Evolutionary conservation across 1,284 basidiomycete species (phyloP).

Genomic region (Heterobasidion annosum): DNA sequence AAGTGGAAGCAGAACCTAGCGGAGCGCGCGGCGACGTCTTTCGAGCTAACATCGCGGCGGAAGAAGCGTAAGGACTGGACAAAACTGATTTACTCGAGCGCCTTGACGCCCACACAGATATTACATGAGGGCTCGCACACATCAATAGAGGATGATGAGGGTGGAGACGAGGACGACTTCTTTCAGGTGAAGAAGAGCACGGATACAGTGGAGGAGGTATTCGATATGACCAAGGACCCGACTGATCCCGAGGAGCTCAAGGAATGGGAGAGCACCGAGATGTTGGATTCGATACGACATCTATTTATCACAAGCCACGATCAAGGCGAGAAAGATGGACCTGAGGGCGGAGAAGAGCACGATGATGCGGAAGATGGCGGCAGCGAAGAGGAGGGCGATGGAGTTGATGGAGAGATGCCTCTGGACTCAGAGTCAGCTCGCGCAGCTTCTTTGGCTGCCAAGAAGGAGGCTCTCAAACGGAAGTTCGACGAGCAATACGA

Average conservation of each 20-base stretch:
- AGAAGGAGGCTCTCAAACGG: conserved; percentile 88
- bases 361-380: conserved; percentile 36
- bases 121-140: conserved; percentile 16
- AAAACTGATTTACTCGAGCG: conserved; percentile 76
- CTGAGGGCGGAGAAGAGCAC: conserved; percentile 34
- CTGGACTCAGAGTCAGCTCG: conserved; percentile 23
- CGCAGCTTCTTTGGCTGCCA: conserved; percentile 62
- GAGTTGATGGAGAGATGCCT: conserved; percentile 14
- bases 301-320: conserved; percentile 86
- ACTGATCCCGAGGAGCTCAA: conserved; percentile 42
- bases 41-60: conserved; percentile 31
- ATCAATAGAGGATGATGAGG: conserved; percentile 26
- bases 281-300: conserved; percentile 80
- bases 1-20: conserved; percentile 77
- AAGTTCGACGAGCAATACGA: conserved; percentile 98
- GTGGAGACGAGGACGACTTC: conserved; percentile 62
- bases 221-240: conserved; percentile 66
- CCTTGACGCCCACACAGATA: conserved; percentile 68
- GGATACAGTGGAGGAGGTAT: conserved; percentile 34
- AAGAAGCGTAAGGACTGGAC: conserved; percentile 68
- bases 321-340: conserved; percentile 20
- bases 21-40: conserved; percentile 45
- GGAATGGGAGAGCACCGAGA: conserved; percentile 79
- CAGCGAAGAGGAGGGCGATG: conserved; percentile 27
- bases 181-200: conserved; percentile 48